phyloP scores from a whole-genome alignment of 2,329 filamentous ascomycete genomes.

The Aquanectria penicillioides region DNA sequence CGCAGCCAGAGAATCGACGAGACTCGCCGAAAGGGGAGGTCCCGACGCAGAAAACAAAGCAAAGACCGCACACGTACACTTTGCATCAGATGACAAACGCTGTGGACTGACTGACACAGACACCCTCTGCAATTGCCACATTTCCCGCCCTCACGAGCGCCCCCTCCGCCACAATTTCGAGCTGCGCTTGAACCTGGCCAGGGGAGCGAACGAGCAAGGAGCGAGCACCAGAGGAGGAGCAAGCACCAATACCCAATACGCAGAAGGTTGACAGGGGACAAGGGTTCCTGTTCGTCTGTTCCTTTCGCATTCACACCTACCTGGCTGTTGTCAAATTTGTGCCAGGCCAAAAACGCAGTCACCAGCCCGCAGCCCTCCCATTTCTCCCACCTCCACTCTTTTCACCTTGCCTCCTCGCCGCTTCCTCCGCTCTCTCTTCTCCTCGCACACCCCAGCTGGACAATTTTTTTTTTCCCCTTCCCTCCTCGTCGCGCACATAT shows the following conservation, averaged over 20 bases:
- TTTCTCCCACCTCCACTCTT: conserved; percentile 20
- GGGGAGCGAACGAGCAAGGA: conserved; percentile 28
- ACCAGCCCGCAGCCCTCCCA: conserved; percentile 29
- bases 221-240: conserved; percentile 37
- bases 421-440: conserved; percentile 14
- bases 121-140: conserved; percentile 30
- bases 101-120: conserved; percentile 18
- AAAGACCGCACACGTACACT: conserved; percentile 14
- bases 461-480: too few relatives aligned
- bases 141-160: conserved; percentile 17
- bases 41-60: conserved; percentile 25
- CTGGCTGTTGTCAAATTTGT: conserved; percentile 26
- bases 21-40: conserved; percentile 22
- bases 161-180: conserved; percentile 42
- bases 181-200: conserved; percentile 35
- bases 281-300: conserved; percentile 34
- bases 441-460: conserved; percentile 29
- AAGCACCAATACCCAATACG: conserved; percentile 30
- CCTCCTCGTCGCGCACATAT: conserved; percentile 28
- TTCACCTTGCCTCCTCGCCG: conserved; percentile 15
- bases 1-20: conserved; percentile 26
- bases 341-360: conserved; percentile 32
- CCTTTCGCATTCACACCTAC: conserved; percentile 29
- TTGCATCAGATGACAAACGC: conserved; percentile 23
- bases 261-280: conserved; percentile 39